These are phyloP conservation scores for Talaromyces liani DNA, from an alignment of 495 filamentous ascomycete species.

Conservation along the genomic window DNA sequence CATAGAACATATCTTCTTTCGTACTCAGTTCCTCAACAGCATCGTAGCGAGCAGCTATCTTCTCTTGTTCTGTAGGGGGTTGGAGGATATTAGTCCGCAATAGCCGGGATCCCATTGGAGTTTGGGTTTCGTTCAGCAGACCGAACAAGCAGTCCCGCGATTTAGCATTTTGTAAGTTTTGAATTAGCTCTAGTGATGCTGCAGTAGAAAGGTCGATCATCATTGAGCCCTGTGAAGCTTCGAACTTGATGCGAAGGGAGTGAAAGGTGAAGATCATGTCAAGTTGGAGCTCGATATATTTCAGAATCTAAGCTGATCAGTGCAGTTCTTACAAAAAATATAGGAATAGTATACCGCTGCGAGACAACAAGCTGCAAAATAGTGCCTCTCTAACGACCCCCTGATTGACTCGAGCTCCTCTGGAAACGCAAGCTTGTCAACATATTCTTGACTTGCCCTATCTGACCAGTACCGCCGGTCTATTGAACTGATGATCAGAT, in stretches of 20 bases:
- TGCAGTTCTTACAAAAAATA: slow-evolving; percentile 7
- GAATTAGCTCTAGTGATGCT: slow-evolving; percentile 77
- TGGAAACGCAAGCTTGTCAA: slow-evolving; percentile 68
- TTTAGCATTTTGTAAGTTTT: slow-evolving; percentile 70
- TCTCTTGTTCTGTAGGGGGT: slow-evolving; percentile 66
- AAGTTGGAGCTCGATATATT: slow-evolving; percentile 67
- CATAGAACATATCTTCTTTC: slow-evolving; percentile 82
- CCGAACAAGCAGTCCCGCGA: slow-evolving; percentile 77
- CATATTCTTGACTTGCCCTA: slow-evolving; percentile 64
- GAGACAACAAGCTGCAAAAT: slow-evolving; percentile 84
- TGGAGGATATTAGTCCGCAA: slow-evolving; percentile 80
- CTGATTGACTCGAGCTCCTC: slow-evolving; percentile 75
- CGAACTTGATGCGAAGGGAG: slow-evolving; percentile 78
- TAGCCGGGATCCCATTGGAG: slow-evolving; percentile 79
- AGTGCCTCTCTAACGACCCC: slow-evolving; percentile 71
- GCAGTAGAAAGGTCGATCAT: slow-evolving; percentile 87
- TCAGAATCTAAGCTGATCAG: slow-evolving; percentile 54
- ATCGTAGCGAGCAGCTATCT: slow-evolving; percentile 61
- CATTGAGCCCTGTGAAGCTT: slow-evolving; percentile 89
- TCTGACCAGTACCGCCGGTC: slow-evolving; percentile 91
- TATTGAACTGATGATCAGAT: slow-evolving; percentile 49
- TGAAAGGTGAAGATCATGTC: slow-evolving; percentile 61
- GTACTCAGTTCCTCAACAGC: slow-evolving; percentile 76
- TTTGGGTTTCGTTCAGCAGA: slow-evolving; percentile 74
- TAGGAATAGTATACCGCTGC: slow-evolving; percentile 57